A percentile compares a stretch with the other conserved stretches of the same genome.
Evolutionary conservation across 768 basidiomycete species (phyloP).

Genomic region (Pleurotus eryngii): DNA sequence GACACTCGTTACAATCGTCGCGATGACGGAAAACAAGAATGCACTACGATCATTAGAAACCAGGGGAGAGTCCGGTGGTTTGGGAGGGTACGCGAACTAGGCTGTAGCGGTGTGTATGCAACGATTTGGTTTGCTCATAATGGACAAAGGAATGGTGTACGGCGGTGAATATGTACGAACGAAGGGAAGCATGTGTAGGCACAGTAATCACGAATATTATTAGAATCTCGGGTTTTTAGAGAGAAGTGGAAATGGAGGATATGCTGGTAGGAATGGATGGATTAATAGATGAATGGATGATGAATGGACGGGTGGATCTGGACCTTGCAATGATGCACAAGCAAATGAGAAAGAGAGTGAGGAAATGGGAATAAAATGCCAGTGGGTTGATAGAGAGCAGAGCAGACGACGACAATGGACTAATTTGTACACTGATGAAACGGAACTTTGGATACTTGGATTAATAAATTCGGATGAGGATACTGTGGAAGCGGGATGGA

Average conservation of each 20-base stretch:
- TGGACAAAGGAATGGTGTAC: background rate
- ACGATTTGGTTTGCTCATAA: background rate
- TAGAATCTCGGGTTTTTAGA: background rate
- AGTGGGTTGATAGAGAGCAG: background rate
- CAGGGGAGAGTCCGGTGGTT: background rate
- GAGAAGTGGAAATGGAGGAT: background rate
- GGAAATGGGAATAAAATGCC: background rate
- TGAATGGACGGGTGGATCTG: background rate
- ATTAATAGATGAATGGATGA: background rate
- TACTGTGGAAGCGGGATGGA: background rate
- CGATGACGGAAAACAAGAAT: background rate
- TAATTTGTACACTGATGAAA: constrained; percentile 4
- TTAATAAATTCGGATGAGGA: background rate
- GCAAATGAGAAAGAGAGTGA: background rate
- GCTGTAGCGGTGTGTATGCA: background rate
- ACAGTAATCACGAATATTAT: background rate
- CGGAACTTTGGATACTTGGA: background rate
- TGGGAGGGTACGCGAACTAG: background rate
- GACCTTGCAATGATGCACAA: background rate
- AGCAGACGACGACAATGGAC: background rate
- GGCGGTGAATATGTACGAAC: background rate
- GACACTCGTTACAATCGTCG: background rate
- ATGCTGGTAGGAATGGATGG: background rate
- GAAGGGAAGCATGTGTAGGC: background rate
- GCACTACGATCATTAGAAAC: background rate